Percentiles rank a stretch among this genome's conserved stretches.
Evolutionary conservation across 495 filamentous ascomycete genomes (phyloP).

Genomic region (Penicillium antarcticum): DNA sequence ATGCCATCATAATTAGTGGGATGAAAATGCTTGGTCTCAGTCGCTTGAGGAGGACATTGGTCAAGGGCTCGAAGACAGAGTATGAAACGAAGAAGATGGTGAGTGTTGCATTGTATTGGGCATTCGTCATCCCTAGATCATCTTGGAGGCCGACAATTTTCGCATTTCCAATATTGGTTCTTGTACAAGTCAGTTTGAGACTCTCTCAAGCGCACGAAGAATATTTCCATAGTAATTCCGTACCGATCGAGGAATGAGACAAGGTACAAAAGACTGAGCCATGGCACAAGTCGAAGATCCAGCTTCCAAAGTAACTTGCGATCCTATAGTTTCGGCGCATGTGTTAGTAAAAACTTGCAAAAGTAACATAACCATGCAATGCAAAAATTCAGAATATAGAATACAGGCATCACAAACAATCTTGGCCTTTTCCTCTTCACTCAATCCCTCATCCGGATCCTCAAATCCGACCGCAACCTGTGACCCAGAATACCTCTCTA

Average conservation of each 20-base stretch:
- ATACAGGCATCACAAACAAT: conserved; percentile 51
- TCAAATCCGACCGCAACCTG: conserved; percentile 27
- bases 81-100: conserved; percentile 95
- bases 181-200: conserved; percentile 22
- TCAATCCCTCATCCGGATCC: conserved; percentile 69
- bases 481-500: conserved; percentile 14
- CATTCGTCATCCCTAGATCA: conserved; percentile 59
- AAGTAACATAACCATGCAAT: not conserved
- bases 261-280: conserved; percentile 83
- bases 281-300: conserved; percentile 69
- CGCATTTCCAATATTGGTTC: conserved; percentile 84
- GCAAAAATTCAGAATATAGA: not conserved
- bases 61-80: conserved; percentile 78
- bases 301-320: conserved; percentile 66
- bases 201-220: not conserved
- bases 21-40: conserved; percentile 71
- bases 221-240: not conserved
- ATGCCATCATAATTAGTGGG: conserved; percentile 54
- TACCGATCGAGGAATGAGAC: conserved; percentile 76
- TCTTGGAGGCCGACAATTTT: conserved; percentile 71
- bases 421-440: conserved; percentile 59
- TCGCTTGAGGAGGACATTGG: conserved; percentile 82
- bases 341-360: not conserved
- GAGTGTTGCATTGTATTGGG: conserved; percentile 74
- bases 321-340: conserved; percentile 44